Evolutionary conservation across 768 basidiomycete genomes (phyloP), one percentile per base, ranked within the genome.

Genomic region (Boletales sp.): DNA sequence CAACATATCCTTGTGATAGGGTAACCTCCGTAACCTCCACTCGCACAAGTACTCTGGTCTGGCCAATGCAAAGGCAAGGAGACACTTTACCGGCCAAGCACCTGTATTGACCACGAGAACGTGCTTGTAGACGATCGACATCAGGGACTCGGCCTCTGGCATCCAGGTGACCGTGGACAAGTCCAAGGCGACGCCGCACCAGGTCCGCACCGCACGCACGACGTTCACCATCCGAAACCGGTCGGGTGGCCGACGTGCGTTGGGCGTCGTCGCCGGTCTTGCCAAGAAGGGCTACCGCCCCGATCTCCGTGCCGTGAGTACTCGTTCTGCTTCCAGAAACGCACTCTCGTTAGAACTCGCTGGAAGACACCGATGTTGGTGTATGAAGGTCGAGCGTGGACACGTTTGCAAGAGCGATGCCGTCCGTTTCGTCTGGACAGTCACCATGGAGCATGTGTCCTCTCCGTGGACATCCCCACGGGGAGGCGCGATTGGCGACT

Each of bases 261-360:
- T 81, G 50, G 86, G 90, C 63, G 74, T 86, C 55, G 80, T 77
- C 46, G 74, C 86, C 30, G 68, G 72, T 55, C 55, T 64, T 71
- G 78, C 83, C 33, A 87, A 77, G 75, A 78, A 74, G 59, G 82
- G 82, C 41, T 90, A 90, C 75, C 79, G 90, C 49, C 78, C 87
- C 49, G 90, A 92, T 68, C 79, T 92, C 58, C 81, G 89, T 47
- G 68, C 75, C 44, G 89, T 90, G 73, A 79, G 88, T 78, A 28
- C 32, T 28, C n/a, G 19, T 50, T 14, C 42, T 42, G 4, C 14
- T 48, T 41, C n/a, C 38, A 33, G 44, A 62, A n/a, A 74, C 72
- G 87, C 89, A 90, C 73, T 84, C 83, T 80, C 84, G 84, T 84
- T 92, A 92, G 89, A 92, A 89, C 89, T 89, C 86, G 77, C 87